Evolutionary conservation across 2,329 filamentous ascomycete genomes (phyloP), one percentile per base, ranked within the genome.

Genomic region (Botrytis fragariae): DNA sequence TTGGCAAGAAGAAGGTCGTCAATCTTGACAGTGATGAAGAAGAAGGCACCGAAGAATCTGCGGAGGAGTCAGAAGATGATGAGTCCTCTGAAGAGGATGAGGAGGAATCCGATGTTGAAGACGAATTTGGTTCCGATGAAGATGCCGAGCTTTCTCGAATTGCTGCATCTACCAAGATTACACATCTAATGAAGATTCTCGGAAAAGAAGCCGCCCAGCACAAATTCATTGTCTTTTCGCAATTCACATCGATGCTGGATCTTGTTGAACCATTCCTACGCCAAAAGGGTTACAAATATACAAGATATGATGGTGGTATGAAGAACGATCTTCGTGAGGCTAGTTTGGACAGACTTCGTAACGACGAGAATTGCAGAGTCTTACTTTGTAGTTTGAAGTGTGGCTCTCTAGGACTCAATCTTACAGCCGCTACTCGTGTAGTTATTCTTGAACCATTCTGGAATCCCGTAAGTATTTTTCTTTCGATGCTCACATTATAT

Each of bases 171-270:
- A 95, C 96, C 78, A 99, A 99, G 84, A 97, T 99, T 79, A 91
- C 92, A 62, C 91, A 96, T 78, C 87, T 98, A 32, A 88, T 97
- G 79, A 87, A 90, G 74, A 93, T 99, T 69, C 88, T 99, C 14
- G 88, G 90, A 76, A 89, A 89, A 62, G 96, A 99, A 82, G 90
- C 91, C 0, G 85, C 87, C 2, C 87, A 94, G 74, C 93, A 97
- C 87, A 99, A 99, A 81, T 97, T 97, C 81, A 99, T 99, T 79
- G 94, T 99, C 76, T 99, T 99, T 83, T 97, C 94, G 1, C 94
- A 98, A 79, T 99, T 99, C 83, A 99, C 96, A 0, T 96, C 94
- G 0, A 99, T 99, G 96, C 90, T 99, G 63, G 93, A 98, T 84
- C 90, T 98, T 42, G 91, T 99, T 75, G 94, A 98, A 81, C 96